Base-by-base conservation (phyloP, 257 asterid species). In the Dorcoceras hygrometricum region DNA sequence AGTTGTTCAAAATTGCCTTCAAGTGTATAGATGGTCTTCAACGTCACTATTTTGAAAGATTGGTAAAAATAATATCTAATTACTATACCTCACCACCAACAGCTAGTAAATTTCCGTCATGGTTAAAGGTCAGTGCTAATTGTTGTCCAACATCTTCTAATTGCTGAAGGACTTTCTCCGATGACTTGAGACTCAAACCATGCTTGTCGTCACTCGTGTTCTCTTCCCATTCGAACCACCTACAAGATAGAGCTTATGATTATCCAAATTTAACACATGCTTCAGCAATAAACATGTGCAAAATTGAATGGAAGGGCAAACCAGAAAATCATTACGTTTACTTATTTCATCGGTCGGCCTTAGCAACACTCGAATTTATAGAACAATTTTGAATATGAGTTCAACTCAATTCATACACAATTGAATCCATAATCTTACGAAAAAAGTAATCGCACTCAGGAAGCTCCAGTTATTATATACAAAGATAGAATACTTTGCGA, bases 121-220 rank as follows among this genome's bases (percentile, higher is more conserved):
- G 66, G 76, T 77, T 82, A 61, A 94, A 94, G 25, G 92, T 75
- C 75, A 90, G 29, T n/a, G 97, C 83, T 75, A 94, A 73, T 53
- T 94, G 99, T 71, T 86, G 96, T 55, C 87, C 97, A 71, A 94
- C 86, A 74, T 82, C 97, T 81, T 90, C 81, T 86, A 94, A 75
- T 60, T 80, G 73, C 72, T 76, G 75, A 58, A 88, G 87, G 69
- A 76, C 77, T 78, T 72, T 81, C 81, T 88, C 84, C 31, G 97
- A 90, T 65, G 88, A 71, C 75, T 50, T 87, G 70, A 90, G 76
- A 69, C 75, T 79, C 76, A 88, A 80, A 57, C 69, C 59, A 64
- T 29, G 83, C 62, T 46, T 82, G 62, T 78, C 85, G 3, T 56
- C 27, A 57, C 66, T 65, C 26, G 69, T 57, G 26, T 54, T 36